Conservation (phyloP, 2,329 filamentous ascomycete genomes). For the Pseudopithomyces maydicus region DNA sequence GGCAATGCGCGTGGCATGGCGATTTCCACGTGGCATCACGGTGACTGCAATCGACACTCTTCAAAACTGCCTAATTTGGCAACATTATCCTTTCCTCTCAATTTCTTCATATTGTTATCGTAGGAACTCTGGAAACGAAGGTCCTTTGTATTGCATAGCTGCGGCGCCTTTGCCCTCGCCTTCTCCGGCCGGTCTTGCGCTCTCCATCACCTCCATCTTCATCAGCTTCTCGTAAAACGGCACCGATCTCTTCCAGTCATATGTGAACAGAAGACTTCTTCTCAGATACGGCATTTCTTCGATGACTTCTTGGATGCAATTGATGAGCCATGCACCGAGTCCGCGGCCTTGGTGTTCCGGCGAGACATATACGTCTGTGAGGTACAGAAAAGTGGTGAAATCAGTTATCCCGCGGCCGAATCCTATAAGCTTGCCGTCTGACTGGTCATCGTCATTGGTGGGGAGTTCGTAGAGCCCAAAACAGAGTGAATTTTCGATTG, state of each 20-base stretch:
- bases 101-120: neutral
- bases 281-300: conserved; percentile 12
- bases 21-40: too few species aligned
- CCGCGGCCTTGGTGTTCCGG: conserved; percentile 10
- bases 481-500: conserved; percentile 11
- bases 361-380: conserved; percentile 17
- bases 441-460: neutral
- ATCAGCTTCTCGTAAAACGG: conserved; percentile 17
- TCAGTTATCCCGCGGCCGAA: conserved; percentile 17
- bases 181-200: neutral
- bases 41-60: too few species aligned
- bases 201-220: conserved; percentile 9
- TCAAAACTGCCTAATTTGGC: too few species aligned
- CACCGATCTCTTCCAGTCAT: conserved; percentile 13
- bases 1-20: too few species aligned
- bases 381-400: conserved; percentile 11
- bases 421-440: conserved; percentile 3
- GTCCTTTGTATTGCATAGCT: conserved; percentile 12
- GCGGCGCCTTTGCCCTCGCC: conserved; percentile 1
- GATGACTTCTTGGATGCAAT: conserved; percentile 13
- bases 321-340: conserved; percentile 12
- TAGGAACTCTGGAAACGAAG: conserved; percentile 1
- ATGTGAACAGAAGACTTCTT: conserved; percentile 14
- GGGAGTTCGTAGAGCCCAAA: conserved; percentile 9
- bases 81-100: too few species aligned